These are phyloP conservation scores for Endotrypanum monterogeii DNA, from an alignment of 208 protist genomes.

Conservation along the genomic window DNA sequence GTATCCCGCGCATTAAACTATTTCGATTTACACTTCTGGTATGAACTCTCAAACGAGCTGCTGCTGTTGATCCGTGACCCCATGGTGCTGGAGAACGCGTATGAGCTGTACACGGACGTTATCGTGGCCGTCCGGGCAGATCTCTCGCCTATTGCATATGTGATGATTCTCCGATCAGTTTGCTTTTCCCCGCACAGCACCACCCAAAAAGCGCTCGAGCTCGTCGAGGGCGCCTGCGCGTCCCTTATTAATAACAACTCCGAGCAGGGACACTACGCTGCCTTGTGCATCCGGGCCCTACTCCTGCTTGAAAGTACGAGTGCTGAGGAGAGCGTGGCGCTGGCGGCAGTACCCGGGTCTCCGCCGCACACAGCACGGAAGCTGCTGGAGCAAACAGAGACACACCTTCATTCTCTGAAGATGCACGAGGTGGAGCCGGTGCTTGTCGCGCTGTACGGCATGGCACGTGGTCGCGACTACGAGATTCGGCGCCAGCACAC, in stretches of 20 bases:
- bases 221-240: constrained; percentile 65
- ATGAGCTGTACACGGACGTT: constrained; percentile 79
- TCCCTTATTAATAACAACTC: constrained; percentile 47
- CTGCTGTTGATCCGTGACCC: constrained; percentile 70
- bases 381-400: constrained; percentile 77
- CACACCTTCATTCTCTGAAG: constrained; percentile 64
- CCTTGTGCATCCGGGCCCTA: constrained; percentile 82
- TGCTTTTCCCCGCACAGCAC: constrained; percentile 74
- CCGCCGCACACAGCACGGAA: constrained; percentile 62
- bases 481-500: constrained; percentile 81
- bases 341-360: constrained; percentile 46
- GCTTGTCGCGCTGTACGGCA: constrained; percentile 67
- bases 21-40: constrained; percentile 61
- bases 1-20: constrained; percentile 42
- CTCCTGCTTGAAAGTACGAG: constrained; percentile 67
- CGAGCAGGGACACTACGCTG: constrained; percentile 62
- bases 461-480: constrained; percentile 86
- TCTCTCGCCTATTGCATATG: constrained; percentile 85
- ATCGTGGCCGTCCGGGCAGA: constrained; percentile 67
- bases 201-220: constrained; percentile 58
- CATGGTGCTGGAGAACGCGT: constrained; percentile 52
- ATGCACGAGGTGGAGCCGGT: constrained; percentile 89
- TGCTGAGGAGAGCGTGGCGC: constrained; percentile 26
- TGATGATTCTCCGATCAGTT: constrained; percentile 78
- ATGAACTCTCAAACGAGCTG: constrained; percentile 72